Evolutionary conservation across 2,329 filamentous ascomycete species (phyloP).

Genomic region (Talaromyces sp.): DNA sequence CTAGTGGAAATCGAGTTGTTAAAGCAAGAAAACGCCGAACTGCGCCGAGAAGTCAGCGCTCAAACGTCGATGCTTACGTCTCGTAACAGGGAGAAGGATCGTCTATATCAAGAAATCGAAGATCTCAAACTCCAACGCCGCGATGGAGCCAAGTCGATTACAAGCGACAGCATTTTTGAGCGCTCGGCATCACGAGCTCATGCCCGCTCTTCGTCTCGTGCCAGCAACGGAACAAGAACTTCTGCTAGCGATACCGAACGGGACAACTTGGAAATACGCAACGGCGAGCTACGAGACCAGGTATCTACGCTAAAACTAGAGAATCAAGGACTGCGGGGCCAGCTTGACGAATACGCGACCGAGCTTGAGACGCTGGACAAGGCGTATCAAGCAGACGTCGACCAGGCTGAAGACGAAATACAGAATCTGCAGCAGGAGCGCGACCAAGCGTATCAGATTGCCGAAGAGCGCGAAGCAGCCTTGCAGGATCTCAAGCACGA

Average conservation of each 20-base stretch:
- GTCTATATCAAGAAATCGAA: conserved; percentile 94
- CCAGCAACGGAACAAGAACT: conserved; percentile 63
- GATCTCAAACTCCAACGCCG: conserved; percentile 86
- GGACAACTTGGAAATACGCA: conserved; percentile 79
- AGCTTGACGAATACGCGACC: conserved; percentile 72
- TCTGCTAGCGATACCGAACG: conserved; percentile 72
- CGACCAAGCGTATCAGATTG: conserved; percentile 74
- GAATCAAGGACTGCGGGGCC: conserved; percentile 81
- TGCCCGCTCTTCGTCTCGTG: conserved; percentile 68
- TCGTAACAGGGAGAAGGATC: conserved; percentile 88
- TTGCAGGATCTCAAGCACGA: conserved; percentile 52
- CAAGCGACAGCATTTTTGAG: conserved; percentile 87
- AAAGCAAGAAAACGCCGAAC: conserved; percentile 85
- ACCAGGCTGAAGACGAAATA: conserved; percentile 73
- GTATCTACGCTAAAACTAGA: conserved; percentile 81
- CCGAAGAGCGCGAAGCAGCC: conserved; percentile 57
- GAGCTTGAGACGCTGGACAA: conserved; percentile 73
- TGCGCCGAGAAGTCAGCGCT: conserved; percentile 86
- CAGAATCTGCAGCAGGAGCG: conserved; percentile 75
- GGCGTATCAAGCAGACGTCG: conserved; percentile 74
- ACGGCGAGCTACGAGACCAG: conserved; percentile 79
- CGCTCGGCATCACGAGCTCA: conserved; percentile 85
- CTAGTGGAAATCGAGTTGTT: conserved; percentile 80
- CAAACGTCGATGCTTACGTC: conserved; percentile 98
- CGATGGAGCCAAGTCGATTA: conserved; percentile 50